Evolutionary conservation across 1,284 basidiomycete genomes (phyloP).

Genomic region (Puccinia coronata): DNA sequence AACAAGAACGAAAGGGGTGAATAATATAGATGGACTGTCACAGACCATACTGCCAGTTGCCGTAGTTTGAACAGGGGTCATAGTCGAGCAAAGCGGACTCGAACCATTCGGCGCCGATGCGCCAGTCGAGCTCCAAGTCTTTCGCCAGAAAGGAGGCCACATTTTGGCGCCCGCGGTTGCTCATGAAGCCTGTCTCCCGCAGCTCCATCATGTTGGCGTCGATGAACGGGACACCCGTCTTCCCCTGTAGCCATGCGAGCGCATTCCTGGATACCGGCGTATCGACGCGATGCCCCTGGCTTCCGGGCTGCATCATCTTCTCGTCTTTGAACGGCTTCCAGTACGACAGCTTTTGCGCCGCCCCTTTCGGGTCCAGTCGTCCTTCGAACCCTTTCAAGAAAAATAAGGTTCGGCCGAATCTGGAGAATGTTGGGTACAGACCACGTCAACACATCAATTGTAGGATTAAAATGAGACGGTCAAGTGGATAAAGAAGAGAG

Average conservation of each 20-base stretch:
- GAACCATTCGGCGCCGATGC: conserved; percentile 65
- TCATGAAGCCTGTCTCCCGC: conserved; percentile 64
- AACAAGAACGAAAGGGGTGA: neutral
- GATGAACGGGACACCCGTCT: conserved; percentile 65
- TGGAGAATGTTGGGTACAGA: too few species aligned
- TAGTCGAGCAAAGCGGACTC: conserved; percentile 63
- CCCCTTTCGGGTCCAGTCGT: conserved; percentile 60
- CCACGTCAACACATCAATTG: neutral
- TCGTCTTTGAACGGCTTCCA: conserved; percentile 57
- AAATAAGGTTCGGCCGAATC: conserved; percentile 61
- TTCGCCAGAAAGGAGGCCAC: conserved; percentile 65
- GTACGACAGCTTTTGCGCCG: conserved; percentile 56
- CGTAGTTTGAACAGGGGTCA: conserved; percentile 60
- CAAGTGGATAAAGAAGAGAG: neutral
- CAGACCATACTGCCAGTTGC: conserved; percentile 61
- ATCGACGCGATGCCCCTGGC: conserved; percentile 51
- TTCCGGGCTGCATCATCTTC: conserved; percentile 54
- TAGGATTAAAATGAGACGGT: neutral
- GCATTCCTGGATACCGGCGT: conserved; percentile 50
- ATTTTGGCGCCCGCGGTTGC: conserved; percentile 65
- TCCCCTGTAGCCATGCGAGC: conserved; percentile 62
- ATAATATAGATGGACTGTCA: neutral
- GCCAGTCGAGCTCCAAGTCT: conserved; percentile 64
- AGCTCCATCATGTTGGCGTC: conserved; percentile 65
- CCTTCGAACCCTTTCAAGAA: conserved; percentile 61